Conservation (phyloP, 768 basidiomycete genomes). For the Leucocoprinus birnbaumii region DNA sequence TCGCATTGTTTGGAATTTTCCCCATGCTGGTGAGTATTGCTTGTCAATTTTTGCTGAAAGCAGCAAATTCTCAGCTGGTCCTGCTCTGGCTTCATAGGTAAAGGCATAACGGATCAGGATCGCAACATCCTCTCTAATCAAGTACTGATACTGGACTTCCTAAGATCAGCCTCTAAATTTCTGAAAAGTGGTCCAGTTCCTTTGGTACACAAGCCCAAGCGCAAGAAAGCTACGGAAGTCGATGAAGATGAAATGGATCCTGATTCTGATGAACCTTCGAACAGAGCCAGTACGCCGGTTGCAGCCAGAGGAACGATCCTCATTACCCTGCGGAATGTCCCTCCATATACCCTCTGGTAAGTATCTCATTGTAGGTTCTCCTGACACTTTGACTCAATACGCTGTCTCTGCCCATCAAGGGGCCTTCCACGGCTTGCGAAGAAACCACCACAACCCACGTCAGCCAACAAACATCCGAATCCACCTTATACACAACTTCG, state of each 20-base stretch:
- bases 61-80: neutral
- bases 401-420: slow-evolving; percentile 38
- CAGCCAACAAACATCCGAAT: slow-evolving; percentile 46
- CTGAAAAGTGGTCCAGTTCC: slow-evolving; percentile 60
- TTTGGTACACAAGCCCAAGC: slow-evolving; percentile 32
- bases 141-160: slow-evolving; percentile 73
- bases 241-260: slow-evolving; percentile 27
- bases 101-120: slow-evolving; percentile 90
- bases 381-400: slow-evolving; percentile 5
- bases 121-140: slow-evolving; percentile 93
- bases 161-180: slow-evolving; percentile 66
- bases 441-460: slow-evolving; percentile 56
- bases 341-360: slow-evolving; percentile 87
- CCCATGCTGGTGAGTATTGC: slow-evolving; percentile 75
- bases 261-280: slow-evolving; percentile 9
- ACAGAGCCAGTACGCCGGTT: slow-evolving; percentile 12
- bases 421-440: slow-evolving; percentile 75
- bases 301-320: slow-evolving; percentile 68
- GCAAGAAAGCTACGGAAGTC: slow-evolving; percentile 50
- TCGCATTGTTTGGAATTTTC: slow-evolving; percentile 92
- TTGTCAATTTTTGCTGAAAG: neutral
- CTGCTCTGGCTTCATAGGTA: slow-evolving; percentile 42
- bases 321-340: slow-evolving; percentile 81
- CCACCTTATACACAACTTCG: slow-evolving; percentile 69
- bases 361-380: too few species aligned